Evolutionary conservation across 495 filamentous ascomycete genomes (phyloP).

Genomic region (Paragyromitra xinjiangensis): DNA sequence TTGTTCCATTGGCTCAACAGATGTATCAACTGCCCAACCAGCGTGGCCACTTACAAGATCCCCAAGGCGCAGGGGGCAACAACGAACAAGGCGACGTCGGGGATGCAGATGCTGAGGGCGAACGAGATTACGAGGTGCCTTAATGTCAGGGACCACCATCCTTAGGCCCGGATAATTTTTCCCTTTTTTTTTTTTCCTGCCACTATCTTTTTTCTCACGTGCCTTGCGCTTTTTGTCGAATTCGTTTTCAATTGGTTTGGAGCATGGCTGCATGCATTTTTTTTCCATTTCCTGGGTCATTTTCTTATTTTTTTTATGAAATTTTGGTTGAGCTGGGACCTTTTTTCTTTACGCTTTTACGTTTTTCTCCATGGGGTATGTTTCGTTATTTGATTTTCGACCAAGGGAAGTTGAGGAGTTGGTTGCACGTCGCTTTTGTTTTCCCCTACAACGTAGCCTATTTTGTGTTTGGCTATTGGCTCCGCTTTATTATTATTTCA

Average conservation of each 20-base stretch:
- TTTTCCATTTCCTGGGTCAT: slow-evolving; percentile 40
- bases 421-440: slow-evolving; percentile 51
- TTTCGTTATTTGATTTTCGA: slow-evolving; percentile 36
- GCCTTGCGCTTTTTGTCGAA: slow-evolving; percentile 51
- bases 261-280: slow-evolving; percentile 39
- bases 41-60: slow-evolving; percentile 62
- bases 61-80: slow-evolving; percentile 59
- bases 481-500: slow-evolving; percentile 36
- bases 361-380: slow-evolving; percentile 47
- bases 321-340: slow-evolving; percentile 44
- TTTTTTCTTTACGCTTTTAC: slow-evolving; percentile 31
- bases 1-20: slow-evolving; percentile 59
- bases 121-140: slow-evolving; percentile 66
- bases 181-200: slow-evolving; percentile 18
- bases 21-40: slow-evolving; percentile 69
- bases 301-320: slow-evolving; percentile 45
- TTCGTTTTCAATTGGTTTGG: slow-evolving; percentile 47
- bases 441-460: slow-evolving; percentile 34
- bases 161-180: slow-evolving; percentile 21
- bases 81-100: slow-evolving; percentile 64
- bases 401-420: slow-evolving; percentile 56
- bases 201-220: slow-evolving; percentile 31
- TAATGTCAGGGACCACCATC: slow-evolving; percentile 40
- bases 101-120: slow-evolving; percentile 69
- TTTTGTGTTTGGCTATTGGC: slow-evolving; percentile 31